Conservation (phyloP, 2,329 filamentous ascomycete species). For the Pseudopyricularia cyperi region DNA sequence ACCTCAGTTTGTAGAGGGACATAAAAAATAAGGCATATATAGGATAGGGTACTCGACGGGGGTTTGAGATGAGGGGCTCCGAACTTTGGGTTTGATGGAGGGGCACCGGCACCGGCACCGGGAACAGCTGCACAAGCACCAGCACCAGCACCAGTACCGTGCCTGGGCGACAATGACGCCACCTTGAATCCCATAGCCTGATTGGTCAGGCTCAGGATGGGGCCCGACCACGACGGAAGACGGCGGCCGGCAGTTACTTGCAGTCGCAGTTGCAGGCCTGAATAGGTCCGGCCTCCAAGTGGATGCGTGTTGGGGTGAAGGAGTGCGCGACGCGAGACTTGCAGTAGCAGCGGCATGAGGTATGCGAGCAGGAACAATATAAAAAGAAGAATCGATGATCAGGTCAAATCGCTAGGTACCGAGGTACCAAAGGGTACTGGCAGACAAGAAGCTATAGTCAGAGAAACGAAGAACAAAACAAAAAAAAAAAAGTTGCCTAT, state of each 20-base stretch:
- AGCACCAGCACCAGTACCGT: background rate
- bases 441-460: too few relatives aligned
- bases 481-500: too few relatives aligned
- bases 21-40: too few relatives aligned
- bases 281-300: background rate
- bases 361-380: background rate
- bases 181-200: background rate
- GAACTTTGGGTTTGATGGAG: conserved; percentile 12
- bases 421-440: too few relatives aligned
- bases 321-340: background rate
- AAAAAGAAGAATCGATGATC: background rate
- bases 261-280: background rate
- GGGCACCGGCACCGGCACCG: conserved; percentile 8
- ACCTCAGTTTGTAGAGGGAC: background rate
- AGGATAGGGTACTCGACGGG: background rate
- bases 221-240: background rate
- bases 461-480: too few relatives aligned
- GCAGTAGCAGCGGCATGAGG: background rate
- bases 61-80: background rate
- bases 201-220: background rate
- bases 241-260: background rate
- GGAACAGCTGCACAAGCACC: conserved; percentile 8
- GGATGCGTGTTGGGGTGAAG: background rate
- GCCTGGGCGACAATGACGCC: background rate
- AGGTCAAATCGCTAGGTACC: too few relatives aligned